Evolutionary conservation across 2,329 filamentous ascomycete species (phyloP).

Genomic region (Berkeleyomyces rouxiae): DNA sequence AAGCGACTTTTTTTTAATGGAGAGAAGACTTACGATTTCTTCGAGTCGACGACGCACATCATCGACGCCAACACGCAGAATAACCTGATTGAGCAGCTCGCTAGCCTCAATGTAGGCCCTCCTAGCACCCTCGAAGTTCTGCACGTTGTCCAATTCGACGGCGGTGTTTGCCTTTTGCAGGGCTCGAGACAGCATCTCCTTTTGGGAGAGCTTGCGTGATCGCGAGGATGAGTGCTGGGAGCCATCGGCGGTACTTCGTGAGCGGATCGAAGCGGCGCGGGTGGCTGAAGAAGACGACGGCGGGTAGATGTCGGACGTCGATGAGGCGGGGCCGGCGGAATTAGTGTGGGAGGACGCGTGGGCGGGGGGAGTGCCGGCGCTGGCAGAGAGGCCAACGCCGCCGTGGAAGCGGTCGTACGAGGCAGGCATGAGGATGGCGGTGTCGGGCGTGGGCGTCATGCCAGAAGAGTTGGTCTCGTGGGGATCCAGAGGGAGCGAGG

Average conservation of each 20-base stretch:
- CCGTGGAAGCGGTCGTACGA: conserved; percentile 9
- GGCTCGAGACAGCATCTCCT: conserved; percentile 91
- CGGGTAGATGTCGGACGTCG: neutral
- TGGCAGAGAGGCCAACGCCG: neutral
- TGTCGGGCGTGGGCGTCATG: conserved; percentile 11
- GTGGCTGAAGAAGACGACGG: neutral
- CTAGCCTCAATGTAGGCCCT: conserved; percentile 87
- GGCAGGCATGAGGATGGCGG: conserved; percentile 13
- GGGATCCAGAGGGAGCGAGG: conserved; percentile 3
- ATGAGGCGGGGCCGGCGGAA: neutral
- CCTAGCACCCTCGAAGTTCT: conserved; percentile 83
- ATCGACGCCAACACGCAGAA: conserved; percentile 65
- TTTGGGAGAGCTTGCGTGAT: conserved; percentile 45
- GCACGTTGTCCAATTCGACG: conserved; percentile 87
- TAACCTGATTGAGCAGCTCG: conserved; percentile 69
- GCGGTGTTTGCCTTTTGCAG: conserved; percentile 91
- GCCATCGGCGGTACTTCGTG: neutral
- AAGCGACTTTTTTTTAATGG: neutral
- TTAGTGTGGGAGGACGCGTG: neutral
- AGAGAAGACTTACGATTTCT: conserved; percentile 56
- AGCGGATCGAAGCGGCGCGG: neutral
- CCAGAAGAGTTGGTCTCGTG: conserved; percentile 2
- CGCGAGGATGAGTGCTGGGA: conserved; percentile 6
- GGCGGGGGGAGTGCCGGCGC: neutral
- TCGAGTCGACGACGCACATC: conserved; percentile 85